phyloP scores from a whole-genome alignment of 305 asterid species.

The Euphrasia arctica region DNA sequence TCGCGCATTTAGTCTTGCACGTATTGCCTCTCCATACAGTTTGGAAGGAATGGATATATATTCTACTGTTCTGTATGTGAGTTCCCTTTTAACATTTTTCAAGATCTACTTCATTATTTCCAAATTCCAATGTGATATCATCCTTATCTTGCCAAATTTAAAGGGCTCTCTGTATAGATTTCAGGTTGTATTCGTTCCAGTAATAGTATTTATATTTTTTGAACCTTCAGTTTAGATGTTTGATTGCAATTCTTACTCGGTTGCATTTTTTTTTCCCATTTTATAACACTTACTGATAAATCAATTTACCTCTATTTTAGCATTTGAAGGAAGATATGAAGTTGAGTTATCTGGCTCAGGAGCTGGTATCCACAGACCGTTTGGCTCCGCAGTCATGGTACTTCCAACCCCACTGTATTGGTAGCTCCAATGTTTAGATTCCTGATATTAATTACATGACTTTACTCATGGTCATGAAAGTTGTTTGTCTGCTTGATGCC shows the following conservation, averaged over 20 bases:
- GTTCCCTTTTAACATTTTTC: slow-evolving; percentile 33
- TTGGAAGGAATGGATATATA: slow-evolving; percentile 94
- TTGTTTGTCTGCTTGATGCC: slow-evolving; percentile 14
- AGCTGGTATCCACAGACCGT: slow-evolving; percentile 88
- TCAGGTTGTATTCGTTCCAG: slow-evolving; percentile 2
- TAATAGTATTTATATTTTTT: slow-evolving; percentile 2
- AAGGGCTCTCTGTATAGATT: neutral
- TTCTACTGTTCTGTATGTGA: slow-evolving; percentile 90
- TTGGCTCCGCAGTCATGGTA: slow-evolving; percentile 98
- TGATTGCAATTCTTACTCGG: slow-evolving; percentile 13
- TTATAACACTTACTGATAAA: neutral
- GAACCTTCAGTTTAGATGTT: slow-evolving; percentile 10
- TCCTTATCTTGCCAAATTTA: slow-evolving; percentile 21
- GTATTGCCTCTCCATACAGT: slow-evolving; percentile 73
- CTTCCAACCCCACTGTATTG: slow-evolving; percentile 17
- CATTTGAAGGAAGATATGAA: slow-evolving; percentile 98
- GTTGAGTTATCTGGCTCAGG: slow-evolving; percentile 96
- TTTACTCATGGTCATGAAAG: slow-evolving; percentile 13
- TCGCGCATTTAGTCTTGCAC: slow-evolving; percentile 83
- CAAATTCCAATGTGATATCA: too few species aligned
- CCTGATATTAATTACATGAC: slow-evolving; percentile 13
- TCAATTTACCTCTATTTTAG: slow-evolving; percentile 35
- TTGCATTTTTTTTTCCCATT: slow-evolving; percentile 25
- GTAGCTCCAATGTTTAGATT: slow-evolving; percentile 14
- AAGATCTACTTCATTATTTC: slow-evolving; percentile 16